Evolutionary conservation across 1,284 basidiomycete species (phyloP), one percentile per base, ranked within the genome.

Genomic region (Heterobasidion annosum): DNA sequence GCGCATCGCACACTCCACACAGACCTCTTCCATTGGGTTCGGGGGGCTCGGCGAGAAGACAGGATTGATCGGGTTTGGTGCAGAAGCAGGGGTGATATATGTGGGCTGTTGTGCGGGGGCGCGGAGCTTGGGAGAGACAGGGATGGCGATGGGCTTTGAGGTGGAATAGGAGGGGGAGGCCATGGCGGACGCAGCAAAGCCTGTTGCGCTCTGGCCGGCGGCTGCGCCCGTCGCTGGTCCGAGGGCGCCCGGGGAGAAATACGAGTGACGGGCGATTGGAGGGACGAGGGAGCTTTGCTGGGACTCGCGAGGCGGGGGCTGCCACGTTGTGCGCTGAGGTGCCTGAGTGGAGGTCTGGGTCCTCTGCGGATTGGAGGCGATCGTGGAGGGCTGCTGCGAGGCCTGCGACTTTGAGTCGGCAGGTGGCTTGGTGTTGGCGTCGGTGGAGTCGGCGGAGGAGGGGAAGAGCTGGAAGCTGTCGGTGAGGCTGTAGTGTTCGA

Each of bases 1-100:
- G 46, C 96, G 87, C 96, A 99, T 99, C 64, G 97, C 92, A 68
- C 96, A 99, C 72, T 99, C 96, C 50, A 98, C 77, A 64, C 96
- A 99, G 46, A 98, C 94, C 62, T 88, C 86, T 58, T 76, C 82
- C 18, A 71, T 77, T 52, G 63, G 72, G 62, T 68, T 77, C 18
- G 37, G 50, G 2, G 50, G 50, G 16, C 16, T 32, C 10, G 50
- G 50, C 10, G 78, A 73, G 63, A 80, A 81, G 19, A 81, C 73
- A 13, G 83, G 78, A 55, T 82, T 82, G 52, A 83, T 73, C 52
- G 82, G 74, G 52, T 75, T 77, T 15, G 77, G 77, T 7, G 78
- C 70, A 1, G 73, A 67, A 42, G 44, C 8, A n/a, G 84, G 81
- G 2, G 78, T 86, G 61, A 88, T 81, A 59, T 83, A 89, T 0